These are phyloP conservation scores for Mucor indicus DNA, from an alignment of 371 early-diverging fungal genomes.

Conservation along the genomic window DNA sequence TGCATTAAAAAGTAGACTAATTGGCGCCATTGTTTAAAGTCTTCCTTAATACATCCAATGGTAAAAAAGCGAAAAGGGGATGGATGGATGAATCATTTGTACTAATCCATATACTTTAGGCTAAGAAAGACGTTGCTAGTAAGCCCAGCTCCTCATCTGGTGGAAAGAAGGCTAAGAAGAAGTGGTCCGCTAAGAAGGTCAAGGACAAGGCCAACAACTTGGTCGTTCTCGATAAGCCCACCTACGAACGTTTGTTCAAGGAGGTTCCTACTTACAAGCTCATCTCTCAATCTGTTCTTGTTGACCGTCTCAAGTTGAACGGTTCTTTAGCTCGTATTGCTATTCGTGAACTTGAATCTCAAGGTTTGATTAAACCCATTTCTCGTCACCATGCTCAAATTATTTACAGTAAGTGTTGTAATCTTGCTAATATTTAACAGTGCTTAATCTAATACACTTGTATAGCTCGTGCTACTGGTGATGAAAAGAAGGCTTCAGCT, in stretches of 20 bases:
- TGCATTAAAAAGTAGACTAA: too few relatives aligned
- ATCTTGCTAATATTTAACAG: neutral
- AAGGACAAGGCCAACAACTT: constrained; percentile 98
- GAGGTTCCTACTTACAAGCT: constrained; percentile 99
- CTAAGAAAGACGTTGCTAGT: constrained; percentile 69
- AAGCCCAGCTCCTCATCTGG: constrained; percentile 72
- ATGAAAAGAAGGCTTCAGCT: constrained; percentile 48
- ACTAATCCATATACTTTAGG: constrained; percentile 28
- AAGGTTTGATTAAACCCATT: constrained; percentile 91
- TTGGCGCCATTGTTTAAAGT: too few relatives aligned
- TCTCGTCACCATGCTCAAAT: constrained; percentile 88
- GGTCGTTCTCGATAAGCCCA: constrained; percentile 88
- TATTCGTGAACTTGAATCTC: constrained; percentile 86
- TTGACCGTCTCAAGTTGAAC: constrained; percentile 97
- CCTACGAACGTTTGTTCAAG: constrained; percentile 94
- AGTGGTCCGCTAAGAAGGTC: constrained; percentile 95
- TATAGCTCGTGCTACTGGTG: constrained; percentile 74
- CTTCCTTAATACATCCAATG: constrained; percentile 25
- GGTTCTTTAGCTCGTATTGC: constrained; percentile 96
- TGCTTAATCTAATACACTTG: neutral
- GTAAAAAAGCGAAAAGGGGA: neutral
- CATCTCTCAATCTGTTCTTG: constrained; percentile 96
- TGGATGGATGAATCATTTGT: constrained; percentile 4
- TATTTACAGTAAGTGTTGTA: constrained; percentile 80
- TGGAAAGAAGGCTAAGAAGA: constrained; percentile 92